Conservation (phyloP, 352 stramenopile genomes). For the Thraustotheca clavata region DNA sequence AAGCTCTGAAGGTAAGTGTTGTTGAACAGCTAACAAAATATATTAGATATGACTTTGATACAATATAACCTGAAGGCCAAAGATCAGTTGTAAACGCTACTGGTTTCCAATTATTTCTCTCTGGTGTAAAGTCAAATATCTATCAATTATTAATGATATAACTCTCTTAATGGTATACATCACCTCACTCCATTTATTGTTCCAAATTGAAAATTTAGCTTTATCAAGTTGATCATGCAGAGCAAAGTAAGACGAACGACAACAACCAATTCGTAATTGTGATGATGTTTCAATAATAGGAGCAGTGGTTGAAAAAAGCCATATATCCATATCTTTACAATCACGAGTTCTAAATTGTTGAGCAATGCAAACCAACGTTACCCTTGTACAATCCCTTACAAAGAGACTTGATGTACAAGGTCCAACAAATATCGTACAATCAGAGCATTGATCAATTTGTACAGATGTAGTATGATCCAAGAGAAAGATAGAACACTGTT, state of each 20-base stretch:
- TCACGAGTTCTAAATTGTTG: slow-evolving; percentile 70
- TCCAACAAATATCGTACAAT: slow-evolving; percentile 63
- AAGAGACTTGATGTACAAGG: slow-evolving; percentile 64
- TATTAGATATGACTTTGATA: background rate
- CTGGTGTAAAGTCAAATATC: slow-evolving; percentile 18
- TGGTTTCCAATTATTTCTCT: background rate
- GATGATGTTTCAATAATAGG: slow-evolving; percentile 63
- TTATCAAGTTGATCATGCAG: slow-evolving; percentile 56
- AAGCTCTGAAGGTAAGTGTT: slow-evolving; percentile 5
- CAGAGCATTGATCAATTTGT: slow-evolving; percentile 60
- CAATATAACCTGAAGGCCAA: background rate
- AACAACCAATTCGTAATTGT: slow-evolving; percentile 51
- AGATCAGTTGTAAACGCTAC: background rate
- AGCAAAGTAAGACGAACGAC: slow-evolving; percentile 56
- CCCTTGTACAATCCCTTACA: slow-evolving; percentile 52
- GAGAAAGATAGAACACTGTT: slow-evolving; percentile 67
- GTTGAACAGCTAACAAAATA: background rate
- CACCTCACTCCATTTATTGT: slow-evolving; percentile 79
- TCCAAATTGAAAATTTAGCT: slow-evolving; percentile 66
- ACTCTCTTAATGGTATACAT: background rate
- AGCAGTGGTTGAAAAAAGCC: slow-evolving; percentile 57
- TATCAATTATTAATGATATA: background rate
- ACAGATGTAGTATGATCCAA: slow-evolving; percentile 68
- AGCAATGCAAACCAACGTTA: slow-evolving; percentile 50
- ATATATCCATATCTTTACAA: slow-evolving; percentile 50